Percentiles rank a stretch among this genome's conserved stretches.
phyloP scores from a whole-genome alignment of 1,139 yeast species.

The Sugiyamaella grinbergsii region DNA sequence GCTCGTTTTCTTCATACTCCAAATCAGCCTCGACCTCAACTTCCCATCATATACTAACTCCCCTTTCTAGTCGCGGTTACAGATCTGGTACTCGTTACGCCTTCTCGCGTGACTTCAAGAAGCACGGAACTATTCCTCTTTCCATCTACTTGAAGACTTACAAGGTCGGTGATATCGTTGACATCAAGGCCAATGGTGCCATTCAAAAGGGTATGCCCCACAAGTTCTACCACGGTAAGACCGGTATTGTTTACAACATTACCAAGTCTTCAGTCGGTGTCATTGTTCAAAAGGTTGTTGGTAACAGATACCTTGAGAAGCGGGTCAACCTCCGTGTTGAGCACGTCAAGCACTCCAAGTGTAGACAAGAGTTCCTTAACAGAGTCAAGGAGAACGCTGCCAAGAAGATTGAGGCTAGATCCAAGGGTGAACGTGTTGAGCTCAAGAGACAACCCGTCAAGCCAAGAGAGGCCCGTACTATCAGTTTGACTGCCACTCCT shows the following conservation, averaged over 20 bases:
- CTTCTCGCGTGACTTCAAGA: constrained; percentile 99
- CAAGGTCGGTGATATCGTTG: constrained; percentile 99
- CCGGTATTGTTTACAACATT: constrained; percentile 98
- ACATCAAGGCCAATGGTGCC: constrained; percentile 98
- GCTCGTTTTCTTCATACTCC: too few relatives aligned
- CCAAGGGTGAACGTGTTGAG: constrained; percentile 84
- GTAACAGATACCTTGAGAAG: constrained; percentile 98
- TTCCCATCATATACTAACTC: constrained; percentile 11
- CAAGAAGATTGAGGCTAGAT: constrained; percentile 92
- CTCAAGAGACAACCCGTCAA: constrained; percentile 98
- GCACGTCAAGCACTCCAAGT: constrained; percentile 99
- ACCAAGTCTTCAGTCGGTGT: constrained; percentile 99
- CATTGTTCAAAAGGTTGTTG: constrained; percentile 96
- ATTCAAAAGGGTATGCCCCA: constrained; percentile 99
- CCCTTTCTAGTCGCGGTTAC: constrained; percentile 85
- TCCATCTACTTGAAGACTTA: constrained; percentile 96
- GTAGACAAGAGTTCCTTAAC: constrained; percentile 98
- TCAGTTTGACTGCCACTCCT: constrained; percentile 75
- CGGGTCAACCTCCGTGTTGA: constrained; percentile 98
- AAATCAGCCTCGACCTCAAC: too few relatives aligned
- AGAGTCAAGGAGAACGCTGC: constrained; percentile 98
- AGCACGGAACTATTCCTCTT: constrained; percentile 93
- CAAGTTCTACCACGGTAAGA: constrained; percentile 99
- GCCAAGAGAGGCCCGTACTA: constrained; percentile 92
- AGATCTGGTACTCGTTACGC: constrained; percentile 99